Evolutionary conservation across 768 basidiomycete genomes (phyloP), one percentile per base, ranked within the genome.

Genomic region (Myochromella boudieri): DNA sequence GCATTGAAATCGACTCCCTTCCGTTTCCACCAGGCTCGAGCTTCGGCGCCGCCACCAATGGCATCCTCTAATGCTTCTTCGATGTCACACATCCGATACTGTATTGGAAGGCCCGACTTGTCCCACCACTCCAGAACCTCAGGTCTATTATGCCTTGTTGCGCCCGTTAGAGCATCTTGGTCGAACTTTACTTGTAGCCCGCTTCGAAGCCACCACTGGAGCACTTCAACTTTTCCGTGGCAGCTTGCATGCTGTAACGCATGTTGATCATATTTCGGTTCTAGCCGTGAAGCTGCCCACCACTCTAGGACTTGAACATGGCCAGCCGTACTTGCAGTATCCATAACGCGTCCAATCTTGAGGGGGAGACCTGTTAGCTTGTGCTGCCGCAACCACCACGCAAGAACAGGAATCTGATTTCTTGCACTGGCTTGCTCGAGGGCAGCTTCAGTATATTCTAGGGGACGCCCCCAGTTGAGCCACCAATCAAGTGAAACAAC

Each of bases 81-180:
- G 40, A 95, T 83, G 62, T 95, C 91, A 60, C 91, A 93, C 78
- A 91, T 83, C 43, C 92, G 80, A 65, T 91, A 95, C 57, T 88
- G 87, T 47, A 93, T 81, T 3, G 86, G 77, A 40, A 93, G 69
- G 6, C 85, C 85, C 32, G 80, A 85, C 58, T 78, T 79, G 52
- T 88, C 78, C 92, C 92, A 94, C 91, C 91, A 95, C 51, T 90
- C 84, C 18, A 95, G 68, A 24, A 91, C 86, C 54, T 87, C 85
- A 20, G 85, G 84, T 31, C 86, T 77, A 53, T 91, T 89, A 63
- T 91, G 83, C 55, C 84, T 75, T 21, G 91, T 92, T 21, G 91
- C 91, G 20, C 86, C 84, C 3, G 78, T 80, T 44, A 94, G 72
- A 7, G 81, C 85, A 49, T 93, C 91, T 49, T 81, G 84, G 59